A percentile compares a stretch with the other conserved stretches of the same genome.
phyloP scores from a whole-genome alignment of 2,329 filamentous ascomycete species.

The Sporothrix protearum region DNA sequence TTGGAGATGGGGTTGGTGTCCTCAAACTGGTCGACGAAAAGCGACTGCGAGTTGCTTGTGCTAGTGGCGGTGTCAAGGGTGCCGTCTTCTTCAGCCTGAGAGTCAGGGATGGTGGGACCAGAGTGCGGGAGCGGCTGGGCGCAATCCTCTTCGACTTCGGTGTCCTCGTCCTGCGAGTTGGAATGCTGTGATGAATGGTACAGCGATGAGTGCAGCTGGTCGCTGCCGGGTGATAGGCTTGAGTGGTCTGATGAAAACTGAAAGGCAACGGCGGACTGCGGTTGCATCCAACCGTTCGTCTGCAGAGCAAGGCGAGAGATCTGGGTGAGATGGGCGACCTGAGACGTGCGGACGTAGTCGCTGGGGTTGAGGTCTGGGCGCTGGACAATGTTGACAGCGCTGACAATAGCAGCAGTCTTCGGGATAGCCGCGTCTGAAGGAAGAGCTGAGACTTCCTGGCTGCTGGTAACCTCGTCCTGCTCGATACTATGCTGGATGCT shows the following conservation, averaged over 20 bases:
- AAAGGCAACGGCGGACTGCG: not conserved
- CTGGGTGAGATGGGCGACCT: not conserved
- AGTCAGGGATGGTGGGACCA: conserved; percentile 25
- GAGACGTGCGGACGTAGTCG: conserved; percentile 20
- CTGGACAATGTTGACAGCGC: conserved; percentile 14
- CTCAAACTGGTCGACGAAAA: not conserved
- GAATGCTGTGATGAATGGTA: not conserved
- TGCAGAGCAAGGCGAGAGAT: conserved; percentile 4
- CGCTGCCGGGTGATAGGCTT: not conserved
- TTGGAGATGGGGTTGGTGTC: not conserved
- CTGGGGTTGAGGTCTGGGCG: conserved; percentile 22
- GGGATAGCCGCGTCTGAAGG: not conserved
- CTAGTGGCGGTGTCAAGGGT: not conserved
- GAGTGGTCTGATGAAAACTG: not conserved
- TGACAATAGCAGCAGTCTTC: not conserved
- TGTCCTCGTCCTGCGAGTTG: conserved; percentile 5
- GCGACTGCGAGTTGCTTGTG: not conserved
- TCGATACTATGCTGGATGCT: not conserved
- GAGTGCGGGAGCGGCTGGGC: not conserved
- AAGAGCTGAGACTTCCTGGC: not conserved
- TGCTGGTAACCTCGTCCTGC: not conserved
- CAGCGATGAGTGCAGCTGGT: not conserved
- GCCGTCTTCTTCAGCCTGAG: conserved; percentile 1
- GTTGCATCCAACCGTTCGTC: not conserved
- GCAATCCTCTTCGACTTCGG: not conserved